These are phyloP conservation scores for Eucalyptus polyanthemos DNA, from an alignment of 345 rosid species.

Conservation along the genomic window DNA sequence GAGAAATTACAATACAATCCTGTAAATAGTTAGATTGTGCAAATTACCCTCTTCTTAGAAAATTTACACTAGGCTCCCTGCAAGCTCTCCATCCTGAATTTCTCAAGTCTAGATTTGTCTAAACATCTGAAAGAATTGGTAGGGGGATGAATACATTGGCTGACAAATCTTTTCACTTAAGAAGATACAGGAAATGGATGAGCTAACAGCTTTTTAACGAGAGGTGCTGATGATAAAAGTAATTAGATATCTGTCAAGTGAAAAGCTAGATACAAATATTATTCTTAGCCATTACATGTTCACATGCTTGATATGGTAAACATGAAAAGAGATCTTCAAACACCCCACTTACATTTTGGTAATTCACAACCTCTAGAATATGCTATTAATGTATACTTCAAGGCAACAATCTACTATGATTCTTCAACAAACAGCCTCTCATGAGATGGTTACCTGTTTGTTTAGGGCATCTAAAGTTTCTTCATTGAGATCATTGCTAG, in stretches of 20 bases:
- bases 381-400: not conserved
- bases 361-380: not conserved
- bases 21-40: not conserved
- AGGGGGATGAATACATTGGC: not conserved
- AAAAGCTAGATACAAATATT: not conserved
- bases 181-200: not conserved
- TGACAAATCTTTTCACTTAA: not conserved
- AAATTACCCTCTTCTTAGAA: not conserved
- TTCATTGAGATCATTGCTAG: conserved; percentile 93
- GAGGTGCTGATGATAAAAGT: not conserved
- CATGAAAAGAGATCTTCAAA: not conserved
- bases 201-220: not conserved
- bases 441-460: conserved; percentile 52
- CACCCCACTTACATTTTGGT: not conserved
- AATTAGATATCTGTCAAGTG: not conserved
- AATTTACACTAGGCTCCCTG: not conserved
- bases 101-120: not conserved
- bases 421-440: not conserved
- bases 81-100: not conserved
- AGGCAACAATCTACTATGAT: not conserved
- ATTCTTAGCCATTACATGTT: not conserved
- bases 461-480: conserved; percentile 93
- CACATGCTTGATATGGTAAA: not conserved
- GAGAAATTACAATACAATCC: not conserved
- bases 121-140: not conserved